Base-by-base conservation (phyloP, 2,329 filamentous ascomycete species). In the Magnaporthiopsis incrustans region DNA sequence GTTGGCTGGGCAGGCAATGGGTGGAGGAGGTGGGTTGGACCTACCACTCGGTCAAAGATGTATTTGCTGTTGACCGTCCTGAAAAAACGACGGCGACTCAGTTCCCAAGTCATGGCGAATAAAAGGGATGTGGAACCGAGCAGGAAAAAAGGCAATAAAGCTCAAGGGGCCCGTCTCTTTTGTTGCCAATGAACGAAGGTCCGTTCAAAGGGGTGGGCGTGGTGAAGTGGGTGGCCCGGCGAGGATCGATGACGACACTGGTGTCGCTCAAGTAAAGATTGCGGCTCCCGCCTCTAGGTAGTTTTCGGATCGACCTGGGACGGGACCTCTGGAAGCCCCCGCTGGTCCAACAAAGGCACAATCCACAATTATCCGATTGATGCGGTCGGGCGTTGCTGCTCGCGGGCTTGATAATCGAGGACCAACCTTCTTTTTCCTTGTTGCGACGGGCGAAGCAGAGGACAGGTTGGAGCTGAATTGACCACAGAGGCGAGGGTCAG, bases 41-140 rank as follows among this genome's bases (percentile, higher is more conserved):
- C 73, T 81, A 92, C 90, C 72, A 91, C 79, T 74, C 84, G 85
- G 68, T 88, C 89, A 75, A 86, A 90, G 68, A 92, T 86, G 76
- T 86, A 92, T 75, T 88, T 87, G 75, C 81, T 86, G 72, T 90
- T 91, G 71, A 89, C 79, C 71, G 85, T 78, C 73, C 88, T 84
- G 71, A 85, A 75, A 71, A 90, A 76, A 69, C 87, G 85, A 71
- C 87, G 83, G 67, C 82, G 79, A 60, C 75, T 81, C 60, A 85
- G 77, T 73, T 87, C 82, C 81, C 83, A 84, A 68, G 82, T 73
- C 85, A 87, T 87, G 69, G 63, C 77, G 69, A 60, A 53, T 44
- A 8, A 25, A 53, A 53, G 44, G 22, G 11, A 53, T 53, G 18
- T 53, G 44, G 7, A n/a, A 53, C 44, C 44, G 44, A 25, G 14